Evolutionary conservation across 139 green algal species (phyloP).

Genomic region (Helicosporidium sp.): DNA sequence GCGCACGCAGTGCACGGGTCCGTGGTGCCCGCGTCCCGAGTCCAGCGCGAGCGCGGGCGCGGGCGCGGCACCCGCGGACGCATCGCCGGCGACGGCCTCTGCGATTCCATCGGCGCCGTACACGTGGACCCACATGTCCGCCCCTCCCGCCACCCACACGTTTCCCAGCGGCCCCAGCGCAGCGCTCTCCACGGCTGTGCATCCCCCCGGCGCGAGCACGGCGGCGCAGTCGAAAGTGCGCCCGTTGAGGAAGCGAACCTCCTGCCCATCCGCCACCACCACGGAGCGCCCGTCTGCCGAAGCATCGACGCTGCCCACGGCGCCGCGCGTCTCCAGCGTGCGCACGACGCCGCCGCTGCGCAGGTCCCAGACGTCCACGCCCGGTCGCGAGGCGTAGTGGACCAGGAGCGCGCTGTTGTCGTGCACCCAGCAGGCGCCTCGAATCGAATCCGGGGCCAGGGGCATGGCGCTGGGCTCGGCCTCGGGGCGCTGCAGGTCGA

Average conservation of each 20-base stretch:
- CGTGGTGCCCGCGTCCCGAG: constrained; percentile 63
- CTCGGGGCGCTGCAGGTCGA: constrained; percentile 53
- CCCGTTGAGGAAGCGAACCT: too few species aligned
- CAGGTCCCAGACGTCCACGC: constrained; percentile 56
- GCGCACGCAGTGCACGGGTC: constrained; percentile 82
- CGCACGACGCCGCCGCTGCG: constrained; percentile 32
- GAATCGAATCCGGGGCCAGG: constrained; percentile 26
- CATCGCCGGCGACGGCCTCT: too few species aligned
- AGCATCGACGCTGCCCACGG: constrained; percentile 67
- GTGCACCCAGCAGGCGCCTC: constrained; percentile 36
- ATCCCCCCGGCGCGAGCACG: too few species aligned
- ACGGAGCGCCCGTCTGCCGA: constrained; percentile 41
- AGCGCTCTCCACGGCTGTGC: too few species aligned
- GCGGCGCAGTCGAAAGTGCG: too few species aligned
- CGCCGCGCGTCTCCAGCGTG: constrained; percentile 37
- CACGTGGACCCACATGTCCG: constrained; percentile 94
- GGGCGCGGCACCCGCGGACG: too few species aligned
- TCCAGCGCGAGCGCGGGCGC: too few species aligned
- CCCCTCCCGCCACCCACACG: constrained; percentile 61
- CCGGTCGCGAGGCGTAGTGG: constrained; percentile 26
- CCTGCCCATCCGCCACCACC: constrained; percentile 50
- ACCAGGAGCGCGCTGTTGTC: constrained; percentile 59
- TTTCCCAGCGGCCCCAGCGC: constrained; percentile 4
- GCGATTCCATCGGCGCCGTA: too few species aligned
- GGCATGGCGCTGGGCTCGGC: constrained; percentile 33